Evolutionary conservation across 495 filamentous ascomycete genomes (phyloP), one percentile per base, ranked within the genome.

Genomic region (Talaromyces adpressus): DNA sequence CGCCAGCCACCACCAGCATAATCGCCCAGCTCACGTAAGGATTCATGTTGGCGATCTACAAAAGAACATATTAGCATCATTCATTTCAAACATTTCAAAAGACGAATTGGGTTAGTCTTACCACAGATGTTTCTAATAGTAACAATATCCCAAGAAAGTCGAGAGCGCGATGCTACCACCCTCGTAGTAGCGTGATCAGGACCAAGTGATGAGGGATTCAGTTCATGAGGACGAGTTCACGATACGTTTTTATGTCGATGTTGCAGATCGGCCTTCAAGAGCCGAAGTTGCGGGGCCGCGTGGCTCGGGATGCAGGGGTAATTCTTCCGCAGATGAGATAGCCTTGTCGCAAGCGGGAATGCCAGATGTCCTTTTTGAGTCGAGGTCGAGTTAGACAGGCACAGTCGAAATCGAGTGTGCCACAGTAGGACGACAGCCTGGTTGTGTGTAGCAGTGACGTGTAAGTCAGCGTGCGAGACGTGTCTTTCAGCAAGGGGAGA

Each of bases 11-110:
- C 27, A 78, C 78, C 56, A 87, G 68, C 67, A 89, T 75, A 68
- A 84, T 74, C 58, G 79, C 83, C 85, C 85, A 90, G 67, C 77
- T 80, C 25, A 80, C 61, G 68, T 77, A 81, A 9, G 78, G 76
- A 60, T 79, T 81, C 78, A 81, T 81, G 12, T 32, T 59, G 32
- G 6, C 34, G 25, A 32, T 6, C 22, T 39, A 23, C 3, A 20
- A 16, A 60, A 52, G 23, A 41, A 14, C 67, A 86, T 8, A 36
- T 58, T 36, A 58, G 56, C 29, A 34, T 20, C 4, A 6, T 20
- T 22, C 56, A 58, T 4, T 18, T 22, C 18, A 20, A n/a, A n/a
- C n/a, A n/a, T n/a, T n/a, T n/a, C n/a, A n/a, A n/a, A 5, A 49
- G 45, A 7, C 18, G n/a, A 49, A 8, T 22, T 18, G 6, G 5